Percentiles rank a stretch among this genome's conserved stretches.
Conservation (phyloP, 305 asterid species). For the Solanum hybrid region DNA sequence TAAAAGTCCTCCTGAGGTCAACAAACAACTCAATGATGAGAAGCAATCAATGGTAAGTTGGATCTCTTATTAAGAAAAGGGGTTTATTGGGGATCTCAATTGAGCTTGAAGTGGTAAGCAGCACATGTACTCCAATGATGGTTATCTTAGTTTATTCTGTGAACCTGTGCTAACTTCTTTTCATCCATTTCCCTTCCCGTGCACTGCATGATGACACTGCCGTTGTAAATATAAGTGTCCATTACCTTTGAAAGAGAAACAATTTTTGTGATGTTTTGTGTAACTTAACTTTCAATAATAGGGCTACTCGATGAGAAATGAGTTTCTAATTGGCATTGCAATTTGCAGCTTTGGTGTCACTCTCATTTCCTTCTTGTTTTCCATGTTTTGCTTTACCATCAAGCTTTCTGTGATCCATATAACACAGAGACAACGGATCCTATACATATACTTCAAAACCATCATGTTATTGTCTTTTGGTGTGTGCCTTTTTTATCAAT, state of each 20-base stretch:
- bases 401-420: not conserved
- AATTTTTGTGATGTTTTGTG: not conserved
- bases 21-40: conserved; percentile 88
- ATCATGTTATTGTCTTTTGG: not conserved
- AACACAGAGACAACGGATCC: not conserved
- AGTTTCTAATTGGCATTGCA: not conserved
- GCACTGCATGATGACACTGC: not conserved
- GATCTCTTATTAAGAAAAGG: not conserved
- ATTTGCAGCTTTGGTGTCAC: not conserved
- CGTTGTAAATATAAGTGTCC: not conserved
- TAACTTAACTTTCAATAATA: not conserved
- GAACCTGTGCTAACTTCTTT: not conserved
- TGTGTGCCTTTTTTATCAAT: not conserved
- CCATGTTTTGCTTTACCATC: not conserved
- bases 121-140: not conserved
- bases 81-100: not conserved
- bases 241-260: not conserved
- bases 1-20: conserved; percentile 65
- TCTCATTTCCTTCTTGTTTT: not conserved
- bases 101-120: not conserved
- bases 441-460: not conserved
- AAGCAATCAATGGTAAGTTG: conserved; percentile 80
- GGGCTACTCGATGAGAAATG: not conserved
- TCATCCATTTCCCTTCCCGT: not conserved
- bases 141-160: not conserved